Evolutionary conservation across 257 asterid species (phyloP).

Genomic region (Primulina huaijiensis): DNA sequence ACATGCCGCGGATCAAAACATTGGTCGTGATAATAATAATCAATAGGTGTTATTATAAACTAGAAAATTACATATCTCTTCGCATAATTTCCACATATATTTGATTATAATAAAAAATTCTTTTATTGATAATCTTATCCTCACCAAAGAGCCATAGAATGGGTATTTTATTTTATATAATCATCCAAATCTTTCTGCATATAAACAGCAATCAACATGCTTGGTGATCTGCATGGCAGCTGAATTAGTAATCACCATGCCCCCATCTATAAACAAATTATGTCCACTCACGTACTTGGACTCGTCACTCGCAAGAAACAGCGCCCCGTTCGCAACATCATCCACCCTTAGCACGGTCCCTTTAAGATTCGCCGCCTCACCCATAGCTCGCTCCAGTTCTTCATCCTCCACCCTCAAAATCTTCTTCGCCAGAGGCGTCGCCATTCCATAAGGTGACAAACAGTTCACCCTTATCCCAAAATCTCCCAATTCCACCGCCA

Average conservation of each 20-base stretch:
- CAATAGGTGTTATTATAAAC: no score
- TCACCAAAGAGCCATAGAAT: no score
- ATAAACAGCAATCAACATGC: no score
- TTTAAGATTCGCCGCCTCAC: background rate
- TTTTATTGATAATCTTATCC: no score
- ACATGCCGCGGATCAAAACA: no score
- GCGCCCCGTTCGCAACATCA: background rate
- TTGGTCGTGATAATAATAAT: no score
- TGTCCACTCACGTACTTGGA: background rate
- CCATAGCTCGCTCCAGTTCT: background rate
- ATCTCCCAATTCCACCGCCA: constrained; percentile 33
- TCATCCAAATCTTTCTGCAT: no score
- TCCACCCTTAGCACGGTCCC: background rate
- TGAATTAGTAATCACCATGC: background rate
- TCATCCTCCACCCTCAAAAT: background rate
- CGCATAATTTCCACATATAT: no score
- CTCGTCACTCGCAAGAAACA: background rate
- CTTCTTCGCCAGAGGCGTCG: background rate
- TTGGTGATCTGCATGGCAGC: background rate
- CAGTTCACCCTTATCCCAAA: background rate
- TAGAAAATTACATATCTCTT: no score
- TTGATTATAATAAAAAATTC: no score
- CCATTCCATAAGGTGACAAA: background rate
- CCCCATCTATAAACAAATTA: background rate
- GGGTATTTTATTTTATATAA: no score